These are phyloP conservation scores for Leishmania aethiopica DNA, from an alignment of 208 protist genomes.

Conservation along the genomic window DNA sequence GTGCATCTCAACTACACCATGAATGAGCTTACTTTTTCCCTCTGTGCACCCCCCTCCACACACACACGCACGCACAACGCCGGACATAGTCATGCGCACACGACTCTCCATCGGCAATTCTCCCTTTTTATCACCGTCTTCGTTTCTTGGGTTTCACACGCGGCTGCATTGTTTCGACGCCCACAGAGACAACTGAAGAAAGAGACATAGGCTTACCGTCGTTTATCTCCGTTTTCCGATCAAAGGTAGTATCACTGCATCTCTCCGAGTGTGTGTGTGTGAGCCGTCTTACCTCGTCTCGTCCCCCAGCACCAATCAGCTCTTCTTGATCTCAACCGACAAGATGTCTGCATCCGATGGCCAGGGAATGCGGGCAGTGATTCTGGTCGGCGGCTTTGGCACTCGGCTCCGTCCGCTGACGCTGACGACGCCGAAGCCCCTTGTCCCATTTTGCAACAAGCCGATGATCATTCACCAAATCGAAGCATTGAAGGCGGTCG, in stretches of 20 bases:
- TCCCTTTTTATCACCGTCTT: background rate
- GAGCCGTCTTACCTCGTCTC: background rate
- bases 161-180: background rate
- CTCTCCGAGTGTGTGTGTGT: background rate
- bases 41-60: background rate
- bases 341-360: slow-evolving; percentile 27
- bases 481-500: slow-evolving; percentile 93
- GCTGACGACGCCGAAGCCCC: slow-evolving; percentile 96
- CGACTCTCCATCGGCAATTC: background rate
- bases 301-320: background rate
- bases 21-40: background rate
- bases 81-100: background rate
- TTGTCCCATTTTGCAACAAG: slow-evolving; percentile 98
- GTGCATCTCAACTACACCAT: background rate
- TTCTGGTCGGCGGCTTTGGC: slow-evolving; percentile 97
- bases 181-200: background rate
- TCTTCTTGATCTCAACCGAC: background rate
- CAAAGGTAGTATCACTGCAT: background rate
- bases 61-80: background rate
- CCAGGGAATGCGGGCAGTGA: slow-evolving; percentile 95
- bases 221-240: background rate
- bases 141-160: background rate
- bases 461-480: slow-evolving; percentile 98
- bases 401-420: slow-evolving; percentile 97
- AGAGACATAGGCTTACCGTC: background rate